phyloP scores from a whole-genome alignment of 441 rosid genomes.

The Gossypium gossypioides region DNA sequence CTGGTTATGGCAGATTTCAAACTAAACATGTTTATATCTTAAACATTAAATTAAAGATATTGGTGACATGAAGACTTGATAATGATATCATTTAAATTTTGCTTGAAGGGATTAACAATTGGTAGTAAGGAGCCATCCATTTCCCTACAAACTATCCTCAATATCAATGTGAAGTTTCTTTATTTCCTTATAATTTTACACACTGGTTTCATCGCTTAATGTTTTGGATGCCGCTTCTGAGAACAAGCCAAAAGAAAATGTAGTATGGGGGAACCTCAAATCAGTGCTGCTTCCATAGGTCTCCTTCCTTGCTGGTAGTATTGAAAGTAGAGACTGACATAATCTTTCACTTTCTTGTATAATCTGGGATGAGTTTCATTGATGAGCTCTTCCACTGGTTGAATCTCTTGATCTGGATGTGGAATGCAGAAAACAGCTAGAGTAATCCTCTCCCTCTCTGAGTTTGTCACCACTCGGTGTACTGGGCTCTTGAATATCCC shows the following conservation, averaged over 20 bases:
- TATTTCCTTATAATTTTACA: background rate
- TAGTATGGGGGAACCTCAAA: constrained; percentile 8
- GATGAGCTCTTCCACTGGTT: constrained; percentile 37
- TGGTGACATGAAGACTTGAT: background rate
- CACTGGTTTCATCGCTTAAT: background rate
- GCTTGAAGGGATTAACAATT: background rate
- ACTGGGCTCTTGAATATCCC: constrained; percentile 63
- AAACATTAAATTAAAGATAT: background rate
- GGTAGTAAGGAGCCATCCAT: background rate
- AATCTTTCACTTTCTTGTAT: constrained; percentile 35
- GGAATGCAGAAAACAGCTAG: constrained; percentile 49
- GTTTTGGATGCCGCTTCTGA: background rate
- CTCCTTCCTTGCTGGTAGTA: constrained; percentile 41
- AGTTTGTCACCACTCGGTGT: constrained; percentile 51
- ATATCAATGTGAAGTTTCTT: background rate
- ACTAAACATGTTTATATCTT: background rate
- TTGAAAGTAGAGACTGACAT: constrained; percentile 28
- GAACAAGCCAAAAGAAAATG: background rate
- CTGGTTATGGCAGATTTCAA: background rate
- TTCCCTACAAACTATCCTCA: background rate
- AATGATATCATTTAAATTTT: background rate
- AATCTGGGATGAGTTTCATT: constrained; percentile 40
- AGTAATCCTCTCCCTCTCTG: constrained; percentile 39
- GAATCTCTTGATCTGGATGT: constrained; percentile 31
- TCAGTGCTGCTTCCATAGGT: constrained; percentile 35